Base-by-base conservation (phyloP, 2,329 filamentous ascomycete genomes). In the Capronia epimyces region DNA sequence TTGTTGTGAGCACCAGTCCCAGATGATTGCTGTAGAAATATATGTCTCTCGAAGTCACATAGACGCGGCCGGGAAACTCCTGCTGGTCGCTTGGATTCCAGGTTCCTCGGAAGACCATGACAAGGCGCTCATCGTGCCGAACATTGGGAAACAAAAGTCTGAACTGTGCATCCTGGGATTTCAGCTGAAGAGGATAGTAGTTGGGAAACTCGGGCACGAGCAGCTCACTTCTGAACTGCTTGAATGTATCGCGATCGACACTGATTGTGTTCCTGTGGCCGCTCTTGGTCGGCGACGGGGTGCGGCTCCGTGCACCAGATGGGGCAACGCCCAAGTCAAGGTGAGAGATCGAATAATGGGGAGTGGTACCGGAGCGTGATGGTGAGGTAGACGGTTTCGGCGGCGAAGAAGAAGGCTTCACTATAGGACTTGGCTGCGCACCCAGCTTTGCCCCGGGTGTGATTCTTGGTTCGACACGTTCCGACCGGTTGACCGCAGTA, bases 21-120 rank as follows among this genome's bases (percentile, higher is more conserved):
- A 96, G 83, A 64, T 96, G 87, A 64, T 97, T 87, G 62, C 90
- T 94, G 69, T 96, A 98, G 65, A 98, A 97, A 68, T 95, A 97
- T 66, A 98, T 83, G 58, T 90, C 86, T 55, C 85, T 83, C 0
- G 84, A 78, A 0, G 91, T 97, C 53, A 95, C 83, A 66, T 94
- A 98, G 20, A 95, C 83, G 46, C 93, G 82, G 1, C 93, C 84
- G 7, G 84, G 84, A 53, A 97, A 88, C 54, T 87, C 83, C 67
- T 87, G 84, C 60, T 83, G 79, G 47, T 86, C 83, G 59, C 83
- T 85, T 1, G 83, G 81, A 62, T 82, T 85, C 89, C 93, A 98
- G 0, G 89, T 88, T 13, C 90, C 91, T 40, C 90, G 82, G 71
- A 97, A 97, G 1, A 98, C 93, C 43, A 97, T 76, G 2, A 96